Evolutionary conservation across 2,329 filamentous ascomycete species (phyloP).

Genomic region (Capronia epimyces): DNA sequence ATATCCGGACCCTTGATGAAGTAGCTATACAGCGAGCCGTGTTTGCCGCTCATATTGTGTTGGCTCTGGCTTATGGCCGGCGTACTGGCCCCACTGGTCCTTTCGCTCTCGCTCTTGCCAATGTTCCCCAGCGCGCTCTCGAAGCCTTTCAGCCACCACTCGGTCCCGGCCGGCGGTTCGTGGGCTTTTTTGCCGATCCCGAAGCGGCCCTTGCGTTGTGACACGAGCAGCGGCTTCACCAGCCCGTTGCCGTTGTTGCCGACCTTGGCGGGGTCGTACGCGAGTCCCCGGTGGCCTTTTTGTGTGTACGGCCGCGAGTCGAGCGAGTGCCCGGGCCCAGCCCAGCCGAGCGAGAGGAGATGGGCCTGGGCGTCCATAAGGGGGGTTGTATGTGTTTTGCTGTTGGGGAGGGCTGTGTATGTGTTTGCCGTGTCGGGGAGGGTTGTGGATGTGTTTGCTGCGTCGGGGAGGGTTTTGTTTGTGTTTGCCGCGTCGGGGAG

Average conservation of each 20-base stretch:
- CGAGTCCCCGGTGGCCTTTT: conserved; percentile 42
- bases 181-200: conserved; percentile 74
- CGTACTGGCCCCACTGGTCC: conserved; percentile 51
- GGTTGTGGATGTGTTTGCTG: no score
- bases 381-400: neutral
- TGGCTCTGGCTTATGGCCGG: conserved; percentile 31
- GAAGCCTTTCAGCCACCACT: conserved; percentile 97
- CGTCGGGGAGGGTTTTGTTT: no score
- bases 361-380: conserved; percentile 81
- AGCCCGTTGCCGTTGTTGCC: conserved; percentile 58
- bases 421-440: no score
- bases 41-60: conserved; percentile 38
- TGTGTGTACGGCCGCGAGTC: conserved; percentile 49
- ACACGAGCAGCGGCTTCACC: conserved; percentile 73
- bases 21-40: conserved; percentile 66
- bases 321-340: conserved; percentile 79
- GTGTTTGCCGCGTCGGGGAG: no score
- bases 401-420: no score
- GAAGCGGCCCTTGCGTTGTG: conserved; percentile 67
- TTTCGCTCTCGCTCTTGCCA: conserved; percentile 49
- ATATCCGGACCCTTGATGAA: conserved; percentile 81
- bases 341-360: conserved; percentile 82
- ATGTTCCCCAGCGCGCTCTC: conserved; percentile 72
- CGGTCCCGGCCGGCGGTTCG: conserved; percentile 62
- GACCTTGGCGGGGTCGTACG: conserved; percentile 26